Evolutionary conservation across 805 yeast genomes (phyloP).

Genomic region (Saturnispora serradocipensis): DNA sequence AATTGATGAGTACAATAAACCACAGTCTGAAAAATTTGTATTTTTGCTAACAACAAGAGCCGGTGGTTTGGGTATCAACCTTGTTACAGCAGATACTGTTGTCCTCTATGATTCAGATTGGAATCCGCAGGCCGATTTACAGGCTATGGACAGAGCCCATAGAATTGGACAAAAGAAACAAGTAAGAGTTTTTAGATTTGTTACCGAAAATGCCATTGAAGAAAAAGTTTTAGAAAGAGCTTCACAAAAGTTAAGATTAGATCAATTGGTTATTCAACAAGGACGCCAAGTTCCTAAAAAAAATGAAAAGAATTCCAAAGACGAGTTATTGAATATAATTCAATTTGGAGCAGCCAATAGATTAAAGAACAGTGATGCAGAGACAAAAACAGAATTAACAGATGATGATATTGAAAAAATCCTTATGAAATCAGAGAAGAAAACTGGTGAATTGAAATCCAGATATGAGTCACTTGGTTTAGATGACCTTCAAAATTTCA

Average conservation of each 20-base stretch:
- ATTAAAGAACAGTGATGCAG: constrained; percentile 23
- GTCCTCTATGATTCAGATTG: constrained; percentile 88
- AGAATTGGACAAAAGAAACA: constrained; percentile 96
- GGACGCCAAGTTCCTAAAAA: constrained; percentile 40
- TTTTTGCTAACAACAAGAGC: constrained; percentile 90
- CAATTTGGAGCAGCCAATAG: constrained; percentile 74
- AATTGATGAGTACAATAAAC: constrained; percentile 83
- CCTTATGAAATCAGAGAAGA: constrained; percentile 50
- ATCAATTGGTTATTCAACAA: constrained; percentile 93
- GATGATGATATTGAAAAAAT: constrained; percentile 57
- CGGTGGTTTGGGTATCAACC: constrained; percentile 91
- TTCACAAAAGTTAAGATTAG: constrained; percentile 84
- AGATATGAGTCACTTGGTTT: constrained; percentile 62
- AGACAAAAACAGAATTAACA: constrained; percentile 22
- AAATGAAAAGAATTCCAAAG: constrained; percentile 44
- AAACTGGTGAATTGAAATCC: constrained; percentile 50
- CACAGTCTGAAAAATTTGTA: constrained; percentile 72
- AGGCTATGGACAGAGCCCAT: constrained; percentile 98
- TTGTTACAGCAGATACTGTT: constrained; percentile 88
- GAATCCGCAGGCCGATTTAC: constrained; percentile 97
- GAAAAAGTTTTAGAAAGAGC: constrained; percentile 95
- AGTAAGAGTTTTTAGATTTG: constrained; percentile 85
- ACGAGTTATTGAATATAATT: constrained; percentile 71
- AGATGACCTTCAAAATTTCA: constrained; percentile 69
- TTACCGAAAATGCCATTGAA: constrained; percentile 92